A percentile compares a stretch with the other conserved stretches of the same genome.
phyloP scores from a whole-genome alignment of 352 stramenopile genomes.

The Pythium rhizo-oryzae region DNA sequence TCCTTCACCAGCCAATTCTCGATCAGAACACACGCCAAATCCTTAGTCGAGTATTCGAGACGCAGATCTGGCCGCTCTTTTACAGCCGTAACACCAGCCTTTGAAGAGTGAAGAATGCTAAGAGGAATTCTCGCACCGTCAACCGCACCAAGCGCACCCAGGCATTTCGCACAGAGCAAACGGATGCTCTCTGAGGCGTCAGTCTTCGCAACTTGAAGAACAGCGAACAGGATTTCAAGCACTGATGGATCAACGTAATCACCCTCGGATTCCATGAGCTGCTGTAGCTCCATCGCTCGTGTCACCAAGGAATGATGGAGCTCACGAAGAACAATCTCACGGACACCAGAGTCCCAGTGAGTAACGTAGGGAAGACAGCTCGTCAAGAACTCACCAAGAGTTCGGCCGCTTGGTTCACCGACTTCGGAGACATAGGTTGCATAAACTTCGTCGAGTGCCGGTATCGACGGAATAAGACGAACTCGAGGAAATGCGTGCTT shows the following conservation, averaged over 20 bases:
- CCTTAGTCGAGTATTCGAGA: constrained; percentile 72
- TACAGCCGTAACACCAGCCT: constrained; percentile 2
- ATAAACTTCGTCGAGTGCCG: constrained; percentile 71
- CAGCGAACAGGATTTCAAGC: constrained; percentile 62
- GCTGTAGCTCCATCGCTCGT: constrained; percentile 59
- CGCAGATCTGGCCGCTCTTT: constrained; percentile 24
- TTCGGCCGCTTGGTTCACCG: constrained; percentile 44
- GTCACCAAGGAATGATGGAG: constrained; percentile 66
- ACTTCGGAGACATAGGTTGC: constrained; percentile 55
- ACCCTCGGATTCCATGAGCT: constrained; percentile 72
- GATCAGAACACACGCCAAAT: constrained; percentile 82
- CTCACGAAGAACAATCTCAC: constrained; percentile 75
- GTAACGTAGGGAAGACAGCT: constrained; percentile 67
- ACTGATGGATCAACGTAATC: constrained; percentile 65
- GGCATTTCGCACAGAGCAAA: constrained; percentile 66
- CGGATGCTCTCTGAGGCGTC: constrained; percentile 73
- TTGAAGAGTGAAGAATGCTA: constrained; percentile 59
- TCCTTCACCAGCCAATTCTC: constrained; percentile 84
- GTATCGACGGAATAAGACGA: constrained; percentile 61
- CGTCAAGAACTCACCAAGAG: constrained; percentile 49
- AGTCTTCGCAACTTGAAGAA: constrained; percentile 65
- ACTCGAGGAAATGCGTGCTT: constrained; percentile 69
- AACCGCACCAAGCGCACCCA: constrained; percentile 80
- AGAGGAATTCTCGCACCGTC: constrained; percentile 77
- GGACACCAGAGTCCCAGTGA: constrained; percentile 79